These are phyloP conservation scores for Pythium sukuiense DNA, from an alignment of 352 stramenopile species.

Conservation along the genomic window DNA sequence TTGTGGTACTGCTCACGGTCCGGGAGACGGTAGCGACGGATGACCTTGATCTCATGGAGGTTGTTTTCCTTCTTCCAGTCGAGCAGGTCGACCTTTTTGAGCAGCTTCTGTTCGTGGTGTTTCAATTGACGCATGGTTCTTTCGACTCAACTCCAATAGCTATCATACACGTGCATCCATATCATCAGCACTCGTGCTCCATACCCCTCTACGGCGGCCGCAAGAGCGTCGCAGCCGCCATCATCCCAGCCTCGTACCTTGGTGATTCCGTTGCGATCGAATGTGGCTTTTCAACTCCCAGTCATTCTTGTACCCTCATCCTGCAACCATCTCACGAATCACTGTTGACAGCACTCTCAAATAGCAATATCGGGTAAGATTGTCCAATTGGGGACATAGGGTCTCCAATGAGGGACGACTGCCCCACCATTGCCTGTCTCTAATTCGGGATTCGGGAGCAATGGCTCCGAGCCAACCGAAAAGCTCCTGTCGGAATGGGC, in stretches of 20 bases:
- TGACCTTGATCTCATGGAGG: constrained; percentile 97
- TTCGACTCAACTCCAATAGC: background rate
- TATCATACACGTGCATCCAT: constrained; percentile 2
- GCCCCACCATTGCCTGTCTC: constrained; percentile 10
- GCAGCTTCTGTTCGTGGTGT: constrained; percentile 98
- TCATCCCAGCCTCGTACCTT: constrained; percentile 9
- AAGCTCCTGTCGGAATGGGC: constrained; percentile 12
- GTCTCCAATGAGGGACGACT: constrained; percentile 9
- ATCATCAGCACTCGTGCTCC: background rate
- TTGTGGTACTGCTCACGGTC: constrained; percentile 98
- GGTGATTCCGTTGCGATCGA: constrained; percentile 5
- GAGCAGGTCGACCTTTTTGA: constrained; percentile 99
- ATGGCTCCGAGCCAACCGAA: constrained; percentile 35
- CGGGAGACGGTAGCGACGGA: constrained; percentile 97
- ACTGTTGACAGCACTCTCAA: constrained; percentile 1
- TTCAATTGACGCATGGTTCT: constrained; percentile 90
- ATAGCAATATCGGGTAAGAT: constrained; percentile 17
- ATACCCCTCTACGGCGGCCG: background rate
- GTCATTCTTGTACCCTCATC: constrained; percentile 22
- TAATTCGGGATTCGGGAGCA: constrained; percentile 30
- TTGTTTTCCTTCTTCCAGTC: constrained; percentile 99
- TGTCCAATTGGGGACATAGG: constrained; percentile 13
- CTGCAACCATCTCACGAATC: constrained; percentile 9
- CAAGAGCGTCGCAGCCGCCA: background rate
- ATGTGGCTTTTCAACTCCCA: constrained; percentile 32